These are phyloP conservation scores for Trypanosoma mega DNA, from an alignment of 208 protist genomes.

Conservation along the genomic window DNA sequence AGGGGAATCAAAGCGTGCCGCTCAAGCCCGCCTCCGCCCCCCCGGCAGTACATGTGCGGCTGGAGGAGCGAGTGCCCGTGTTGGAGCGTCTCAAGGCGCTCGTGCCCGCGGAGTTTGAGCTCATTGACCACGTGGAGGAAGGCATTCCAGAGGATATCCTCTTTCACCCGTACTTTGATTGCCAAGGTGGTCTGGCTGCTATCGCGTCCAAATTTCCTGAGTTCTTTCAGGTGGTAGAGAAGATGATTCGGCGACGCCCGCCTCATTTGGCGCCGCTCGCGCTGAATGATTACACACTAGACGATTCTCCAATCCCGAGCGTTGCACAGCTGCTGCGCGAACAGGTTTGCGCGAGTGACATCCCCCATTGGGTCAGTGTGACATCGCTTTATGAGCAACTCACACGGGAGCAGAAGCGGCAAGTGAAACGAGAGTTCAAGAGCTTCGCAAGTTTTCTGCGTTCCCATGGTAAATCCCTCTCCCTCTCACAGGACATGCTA, in stretches of 20 bases:
- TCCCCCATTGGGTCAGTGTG: constrained; percentile 82
- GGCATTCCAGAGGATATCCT: constrained; percentile 75
- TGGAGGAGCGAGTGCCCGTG: constrained; percentile 84
- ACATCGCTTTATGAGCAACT: constrained; percentile 84
- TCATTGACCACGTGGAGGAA: constrained; percentile 76
- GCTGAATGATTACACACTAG: constrained; percentile 65
- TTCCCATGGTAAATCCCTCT: constrained; percentile 62
- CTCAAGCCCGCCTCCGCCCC: constrained; percentile 55
- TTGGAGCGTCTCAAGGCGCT: constrained; percentile 70
- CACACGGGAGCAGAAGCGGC: constrained; percentile 48
- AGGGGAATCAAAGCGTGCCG: constrained; percentile 32
- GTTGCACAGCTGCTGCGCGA: constrained; percentile 53
- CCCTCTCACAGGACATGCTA: constrained; percentile 83
- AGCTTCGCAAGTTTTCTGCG: constrained; percentile 88
- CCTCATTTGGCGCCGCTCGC: constrained; percentile 74
- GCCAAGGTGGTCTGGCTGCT: constrained; percentile 78
- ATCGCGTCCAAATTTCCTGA: constrained; percentile 85
- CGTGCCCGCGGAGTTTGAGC: constrained; percentile 58
- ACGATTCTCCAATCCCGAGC: constrained; percentile 61
- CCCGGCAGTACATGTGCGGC: constrained; percentile 66
- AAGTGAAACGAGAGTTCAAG: constrained; percentile 59
- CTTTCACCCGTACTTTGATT: constrained; percentile 91
- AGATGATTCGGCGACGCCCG: constrained; percentile 63
- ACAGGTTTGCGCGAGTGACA: constrained; percentile 62
- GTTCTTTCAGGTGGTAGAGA: constrained; percentile 79